Evolutionary conservation across 2,329 filamentous ascomycete species (phyloP).

Genomic region (Colletotrichum somersetense): DNA sequence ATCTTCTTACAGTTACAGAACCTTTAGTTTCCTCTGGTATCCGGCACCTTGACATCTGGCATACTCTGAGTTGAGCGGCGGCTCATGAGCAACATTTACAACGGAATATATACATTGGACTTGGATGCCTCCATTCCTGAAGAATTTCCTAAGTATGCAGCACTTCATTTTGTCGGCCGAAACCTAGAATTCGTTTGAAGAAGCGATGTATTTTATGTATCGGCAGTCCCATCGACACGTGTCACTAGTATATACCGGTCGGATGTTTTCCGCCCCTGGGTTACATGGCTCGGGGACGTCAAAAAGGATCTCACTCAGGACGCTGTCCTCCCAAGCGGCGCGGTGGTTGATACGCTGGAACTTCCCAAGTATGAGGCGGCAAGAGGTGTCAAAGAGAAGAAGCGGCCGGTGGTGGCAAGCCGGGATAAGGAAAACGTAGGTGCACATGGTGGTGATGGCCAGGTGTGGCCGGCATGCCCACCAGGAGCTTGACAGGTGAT

Average conservation of each 20-base stretch:
- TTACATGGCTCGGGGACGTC: conserved; percentile 44
- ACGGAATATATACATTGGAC: neutral
- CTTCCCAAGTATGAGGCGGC: conserved; percentile 45
- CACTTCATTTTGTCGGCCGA: neutral
- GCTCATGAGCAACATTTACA: neutral
- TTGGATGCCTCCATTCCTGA: neutral
- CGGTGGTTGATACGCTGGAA: conserved; percentile 48
- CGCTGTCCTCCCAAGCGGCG: conserved; percentile 45
- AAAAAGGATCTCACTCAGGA: conserved; percentile 46
- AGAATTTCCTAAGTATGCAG: neutral
- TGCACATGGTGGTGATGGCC: conserved; percentile 45
- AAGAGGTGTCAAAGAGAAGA: conserved; percentile 45
- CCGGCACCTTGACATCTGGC: neutral
- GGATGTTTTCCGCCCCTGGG: conserved; percentile 46
- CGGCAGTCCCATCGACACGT: neutral
- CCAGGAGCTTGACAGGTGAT: neutral
- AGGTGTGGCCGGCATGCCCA: neutral
- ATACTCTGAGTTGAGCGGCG: neutral
- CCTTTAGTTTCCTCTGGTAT: neutral
- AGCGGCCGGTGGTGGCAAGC: conserved; percentile 47
- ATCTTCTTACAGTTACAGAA: neutral
- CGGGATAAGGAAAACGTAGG: conserved; percentile 47
- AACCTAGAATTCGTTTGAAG: neutral
- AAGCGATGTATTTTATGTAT: too few relatives aligned
- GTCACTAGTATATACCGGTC: neutral